Base-by-base conservation (phyloP, 768 basidiomycete species). In the Tulasnella calospora region DNA sequence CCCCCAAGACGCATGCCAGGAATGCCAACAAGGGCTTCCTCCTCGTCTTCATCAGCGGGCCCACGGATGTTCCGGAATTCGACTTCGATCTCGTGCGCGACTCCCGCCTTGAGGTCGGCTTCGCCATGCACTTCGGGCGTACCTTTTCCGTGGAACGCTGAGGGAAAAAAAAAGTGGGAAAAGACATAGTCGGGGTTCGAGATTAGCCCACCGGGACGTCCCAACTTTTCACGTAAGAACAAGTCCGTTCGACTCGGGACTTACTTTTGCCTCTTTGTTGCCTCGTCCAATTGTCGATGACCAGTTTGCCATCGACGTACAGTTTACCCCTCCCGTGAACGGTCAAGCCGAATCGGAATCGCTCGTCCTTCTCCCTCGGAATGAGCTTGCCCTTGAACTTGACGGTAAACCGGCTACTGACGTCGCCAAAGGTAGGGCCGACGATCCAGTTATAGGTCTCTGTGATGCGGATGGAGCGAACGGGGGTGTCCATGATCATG, bases 221-320 rank as follows among this genome's bases (percentile, higher is more conserved):
- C 7, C 51, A 10, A 51, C 23, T 21, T 23, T n/a, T 51, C 21
- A 51, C 51, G 44, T 17, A 44, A 19, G 44, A 15, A 1, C 44
- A 44, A 15, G 17, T 17, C 35, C 33, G 44, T 44, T 15, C 13
- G 15, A 17, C 44, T 3, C n/a, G 40, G 33, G 41, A 35, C 55
- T 33, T 21, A 91, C 40, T 89, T 79, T 91, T 90, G 0, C 91
- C 90, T 0, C 88, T 88, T 2, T 86, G 86, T 82, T 94, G 93
- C 35, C 89, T 87, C 13, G 91, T 92, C 89, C 92, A 94, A 84
- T 94, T 94, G 82, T 95, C 93, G 75, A 95, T 79, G 51, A 84
- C 78, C 67, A 84, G 77, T 78, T 84, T 78, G n/a, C 83, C 85
- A 78, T 86, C 82, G 40, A 93, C 83, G 85, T 87, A 93, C 0